A percentile compares a stretch with the other conserved stretches of the same genome.
Evolutionary conservation across 208 protist genomes (phyloP).

Genomic region (Naegleria lovaniensis): DNA sequence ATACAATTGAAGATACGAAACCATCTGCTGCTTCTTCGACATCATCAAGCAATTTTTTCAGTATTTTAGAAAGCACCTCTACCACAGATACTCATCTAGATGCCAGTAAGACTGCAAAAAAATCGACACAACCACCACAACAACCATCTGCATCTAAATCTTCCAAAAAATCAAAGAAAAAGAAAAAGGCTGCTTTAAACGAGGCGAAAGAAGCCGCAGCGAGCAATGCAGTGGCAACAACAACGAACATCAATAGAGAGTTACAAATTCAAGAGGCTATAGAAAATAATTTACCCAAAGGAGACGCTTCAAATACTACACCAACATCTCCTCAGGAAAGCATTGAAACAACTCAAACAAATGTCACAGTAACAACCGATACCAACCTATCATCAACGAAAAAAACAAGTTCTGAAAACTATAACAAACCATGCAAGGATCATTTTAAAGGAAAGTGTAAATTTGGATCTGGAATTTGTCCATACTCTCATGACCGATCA

Average conservation of each 20-base stretch:
- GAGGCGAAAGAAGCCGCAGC: too few relatives aligned
- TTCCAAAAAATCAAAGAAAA: neutral
- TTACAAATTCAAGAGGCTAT: neutral
- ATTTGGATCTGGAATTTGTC: neutral
- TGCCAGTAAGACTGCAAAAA: neutral
- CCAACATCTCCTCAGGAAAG: neutral
- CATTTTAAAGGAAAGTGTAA: neutral
- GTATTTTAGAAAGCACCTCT: neutral
- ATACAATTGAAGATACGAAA: neutral
- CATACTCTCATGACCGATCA: neutral
- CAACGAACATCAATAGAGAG: neutral
- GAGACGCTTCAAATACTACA: neutral
- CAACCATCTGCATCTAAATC: neutral
- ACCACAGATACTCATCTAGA: neutral
- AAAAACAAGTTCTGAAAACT: neutral
- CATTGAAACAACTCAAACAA: neutral
- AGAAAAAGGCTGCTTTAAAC: neutral
- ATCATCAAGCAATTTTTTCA: neutral
- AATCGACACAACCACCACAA: neutral
- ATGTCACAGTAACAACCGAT: neutral
- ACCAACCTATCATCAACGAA: neutral
- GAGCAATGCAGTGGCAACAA: neutral
- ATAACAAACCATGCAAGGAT: slow-evolving; percentile 6
- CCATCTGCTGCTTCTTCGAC: neutral
- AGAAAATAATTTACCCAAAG: neutral